phyloP scores from a whole-genome alignment of 345 rosid species.

The Balakata baccata region DNA sequence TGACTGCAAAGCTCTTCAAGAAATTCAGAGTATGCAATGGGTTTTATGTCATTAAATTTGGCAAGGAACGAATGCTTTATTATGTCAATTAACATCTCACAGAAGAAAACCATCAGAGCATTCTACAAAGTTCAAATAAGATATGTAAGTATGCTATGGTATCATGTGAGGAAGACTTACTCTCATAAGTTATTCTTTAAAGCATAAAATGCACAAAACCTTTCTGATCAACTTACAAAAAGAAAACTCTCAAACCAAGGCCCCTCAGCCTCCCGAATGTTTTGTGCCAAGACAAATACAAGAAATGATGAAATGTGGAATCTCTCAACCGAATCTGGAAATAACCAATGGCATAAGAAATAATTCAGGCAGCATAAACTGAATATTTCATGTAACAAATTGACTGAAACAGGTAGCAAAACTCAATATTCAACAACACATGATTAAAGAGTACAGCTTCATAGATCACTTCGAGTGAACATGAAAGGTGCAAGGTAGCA shows the following conservation, averaged over 20 bases:
- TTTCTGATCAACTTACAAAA: slow-evolving; percentile 48
- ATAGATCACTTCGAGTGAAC: not conserved
- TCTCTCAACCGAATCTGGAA: slow-evolving; percentile 88
- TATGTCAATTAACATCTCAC: slow-evolving; percentile 82
- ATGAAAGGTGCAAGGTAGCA: slow-evolving; percentile 21
- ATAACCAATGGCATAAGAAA: slow-evolving; percentile 20
- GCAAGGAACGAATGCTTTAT: slow-evolving; percentile 99
- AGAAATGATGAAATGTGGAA: slow-evolving; percentile 93
- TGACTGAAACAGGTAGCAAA: not conserved
- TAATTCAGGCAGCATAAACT: slow-evolving; percentile 8
- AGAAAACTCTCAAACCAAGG: slow-evolving; percentile 92
- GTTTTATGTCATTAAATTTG: slow-evolving; percentile 87
- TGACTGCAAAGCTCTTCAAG: slow-evolving; percentile 98
- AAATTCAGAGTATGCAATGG: slow-evolving; percentile 90
- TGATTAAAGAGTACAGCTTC: not conserved
- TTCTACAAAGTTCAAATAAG: slow-evolving; percentile 56
- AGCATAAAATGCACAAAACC: slow-evolving; percentile 7
- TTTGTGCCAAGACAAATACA: slow-evolving; percentile 86
- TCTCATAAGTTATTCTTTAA: slow-evolving; percentile 1
- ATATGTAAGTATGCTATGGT: slow-evolving; percentile 24
- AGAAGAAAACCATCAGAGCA: slow-evolving; percentile 70
- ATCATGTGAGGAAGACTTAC: slow-evolving; percentile 11
- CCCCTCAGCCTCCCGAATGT: slow-evolving; percentile 92
- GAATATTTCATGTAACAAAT: not conserved
- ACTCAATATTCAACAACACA: not conserved